These are phyloP conservation scores for Protostelium mycophagum DNA, from an alignment of 78 protist species.

Conservation along the genomic window DNA sequence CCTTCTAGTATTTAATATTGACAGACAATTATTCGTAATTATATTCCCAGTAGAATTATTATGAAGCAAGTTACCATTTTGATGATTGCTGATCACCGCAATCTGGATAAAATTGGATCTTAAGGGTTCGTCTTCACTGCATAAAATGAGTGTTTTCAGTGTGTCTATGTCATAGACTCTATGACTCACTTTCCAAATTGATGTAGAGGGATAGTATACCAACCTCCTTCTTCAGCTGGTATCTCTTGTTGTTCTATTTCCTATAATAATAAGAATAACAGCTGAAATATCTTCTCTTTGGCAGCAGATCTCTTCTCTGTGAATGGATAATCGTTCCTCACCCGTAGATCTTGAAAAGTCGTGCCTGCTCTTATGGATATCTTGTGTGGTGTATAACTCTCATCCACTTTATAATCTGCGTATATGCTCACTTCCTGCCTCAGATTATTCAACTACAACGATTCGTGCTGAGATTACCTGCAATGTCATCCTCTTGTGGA, in stretches of 20 bases:
- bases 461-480: background rate
- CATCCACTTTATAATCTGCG: constrained; percentile 36
- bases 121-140: background rate
- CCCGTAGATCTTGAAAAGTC: constrained; percentile 40
- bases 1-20: background rate
- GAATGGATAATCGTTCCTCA: too few relatives aligned
- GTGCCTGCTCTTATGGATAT: constrained; percentile 38
- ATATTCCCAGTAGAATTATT: too few relatives aligned
- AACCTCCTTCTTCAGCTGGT: constrained; percentile 35
- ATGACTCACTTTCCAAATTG: background rate
- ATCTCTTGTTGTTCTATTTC: constrained; percentile 22
- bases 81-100: constrained; percentile 28
- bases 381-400: constrained; percentile 57
- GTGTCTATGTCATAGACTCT: background rate
- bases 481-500: constrained; percentile 13
- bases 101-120: constrained; percentile 41
- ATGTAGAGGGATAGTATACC: constrained; percentile 42
- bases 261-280: background rate
- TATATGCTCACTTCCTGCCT: constrained; percentile 29
- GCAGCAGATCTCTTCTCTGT: background rate
- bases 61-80: constrained; percentile 17
- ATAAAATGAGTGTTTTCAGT: background rate
- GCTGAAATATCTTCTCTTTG: background rate
- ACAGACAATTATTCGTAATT: too few relatives aligned
- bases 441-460: background rate